These are phyloP conservation scores for Penicillium oxalicum DNA, from an alignment of 2,329 filamentous ascomycete species.

Conservation along the genomic window DNA sequence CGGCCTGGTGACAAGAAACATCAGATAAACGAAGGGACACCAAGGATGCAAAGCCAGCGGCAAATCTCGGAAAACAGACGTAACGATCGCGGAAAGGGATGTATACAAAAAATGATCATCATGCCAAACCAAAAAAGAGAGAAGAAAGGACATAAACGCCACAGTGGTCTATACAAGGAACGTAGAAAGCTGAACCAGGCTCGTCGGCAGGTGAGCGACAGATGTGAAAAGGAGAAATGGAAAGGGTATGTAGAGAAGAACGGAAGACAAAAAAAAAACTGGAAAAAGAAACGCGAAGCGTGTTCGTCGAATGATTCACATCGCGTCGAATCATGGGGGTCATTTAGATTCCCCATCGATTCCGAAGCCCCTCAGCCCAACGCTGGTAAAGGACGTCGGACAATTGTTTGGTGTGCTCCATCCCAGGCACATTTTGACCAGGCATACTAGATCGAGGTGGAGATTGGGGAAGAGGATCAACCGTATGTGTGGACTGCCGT, in stretches of 20 bases:
- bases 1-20: background rate
- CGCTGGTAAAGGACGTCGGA: constrained; percentile 85
- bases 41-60: constrained; percentile 18
- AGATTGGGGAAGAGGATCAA: constrained; percentile 35
- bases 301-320: no score
- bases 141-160: constrained; percentile 16
- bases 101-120: constrained; percentile 13
- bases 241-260: background rate
- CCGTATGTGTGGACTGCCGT: constrained; percentile 47
- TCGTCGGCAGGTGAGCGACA: background rate
- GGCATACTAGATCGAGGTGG: constrained; percentile 45
- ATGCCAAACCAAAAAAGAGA: no score
- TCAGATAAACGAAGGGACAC: constrained; percentile 17
- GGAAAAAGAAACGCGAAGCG: background rate
- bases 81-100: constrained; percentile 3
- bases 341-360: constrained; percentile 52
- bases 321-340: background rate
- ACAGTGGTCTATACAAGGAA: constrained; percentile 27
- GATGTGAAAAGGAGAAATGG: background rate
- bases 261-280: background rate
- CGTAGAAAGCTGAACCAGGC: constrained; percentile 8
- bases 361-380: constrained; percentile 78
- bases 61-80: constrained; percentile 6
- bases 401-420: constrained; percentile 88
- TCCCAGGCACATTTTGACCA: constrained; percentile 59